A percentile compares a stretch with the other conserved stretches of the same genome.
Conservation (phyloP, 768 basidiomycete species). For the Lyophyllum decastes region DNA sequence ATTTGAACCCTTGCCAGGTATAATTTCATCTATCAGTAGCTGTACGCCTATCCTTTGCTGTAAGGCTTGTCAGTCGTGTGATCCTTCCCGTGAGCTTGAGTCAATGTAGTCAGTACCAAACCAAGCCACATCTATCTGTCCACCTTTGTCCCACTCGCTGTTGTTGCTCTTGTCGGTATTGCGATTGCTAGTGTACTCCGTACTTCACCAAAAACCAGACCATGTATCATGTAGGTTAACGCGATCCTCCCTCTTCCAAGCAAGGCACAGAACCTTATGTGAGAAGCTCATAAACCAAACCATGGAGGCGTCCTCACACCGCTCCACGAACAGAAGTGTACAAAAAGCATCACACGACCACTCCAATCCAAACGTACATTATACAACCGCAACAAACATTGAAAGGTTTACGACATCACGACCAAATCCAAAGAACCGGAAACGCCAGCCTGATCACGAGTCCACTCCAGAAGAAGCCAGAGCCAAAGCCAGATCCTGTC, state of each 20-base stretch:
- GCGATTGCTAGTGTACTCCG: neutral
- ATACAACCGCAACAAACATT: neutral
- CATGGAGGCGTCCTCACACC: too few species aligned
- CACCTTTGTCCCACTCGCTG: neutral
- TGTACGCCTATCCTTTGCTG: neutral
- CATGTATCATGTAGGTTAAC: too few species aligned
- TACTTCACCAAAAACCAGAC: too few species aligned
- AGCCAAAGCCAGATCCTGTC: conserved; percentile 23
- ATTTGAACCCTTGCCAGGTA: conserved; percentile 45
- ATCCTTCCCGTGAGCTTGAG: neutral
- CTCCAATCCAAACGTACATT: too few species aligned
- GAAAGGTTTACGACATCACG: neutral
- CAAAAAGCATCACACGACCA: neutral
- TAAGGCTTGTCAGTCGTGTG: neutral
- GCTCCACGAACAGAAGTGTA: too few species aligned
- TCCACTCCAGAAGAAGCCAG: neutral
- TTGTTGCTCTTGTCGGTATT: neutral
- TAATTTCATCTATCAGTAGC: conserved; percentile 78
- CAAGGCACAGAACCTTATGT: too few species aligned
- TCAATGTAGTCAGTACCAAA: neutral
- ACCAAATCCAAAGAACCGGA: neutral
- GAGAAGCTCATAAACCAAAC: too few species aligned
- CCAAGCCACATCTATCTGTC: neutral
- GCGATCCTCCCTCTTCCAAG: too few species aligned
- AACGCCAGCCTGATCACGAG: neutral